Evolutionary conservation across 108 stramenopile species (phyloP), one percentile per base, ranked within the genome.

Genomic region (Nitzschia sp.): DNA sequence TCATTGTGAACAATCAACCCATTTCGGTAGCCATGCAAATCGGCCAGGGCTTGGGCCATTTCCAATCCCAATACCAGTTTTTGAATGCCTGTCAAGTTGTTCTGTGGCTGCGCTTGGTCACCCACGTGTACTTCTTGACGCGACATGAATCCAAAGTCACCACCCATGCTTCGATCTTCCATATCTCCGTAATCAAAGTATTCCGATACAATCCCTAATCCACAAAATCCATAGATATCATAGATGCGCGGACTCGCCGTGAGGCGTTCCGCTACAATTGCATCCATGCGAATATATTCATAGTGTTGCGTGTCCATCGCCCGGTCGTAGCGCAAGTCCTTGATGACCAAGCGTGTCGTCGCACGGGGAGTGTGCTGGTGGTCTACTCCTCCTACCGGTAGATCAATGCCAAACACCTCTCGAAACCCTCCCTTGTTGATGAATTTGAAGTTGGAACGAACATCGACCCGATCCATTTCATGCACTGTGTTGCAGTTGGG

Each of bases 141-240:
- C 15, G 12, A 20, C 65, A 65, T 53, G 37, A 55, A 39, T 9
- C 29, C 57, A 59, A 65, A 25, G 8, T 69, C 75, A n/a, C 41
- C 42, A 17, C 58, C 69, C 19, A 65, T 15, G 26, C 53, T 56
- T 22, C 53, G 14, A 14, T 21, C 46, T 63, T 76, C 75, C 14
- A 76, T 26, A 41, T 70, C 61, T 5, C 69, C 75, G 25, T 76
- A 62, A 20, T 3, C 17, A 26, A 76, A 65, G 63, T 39, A 76
- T 44, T 76, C 75, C 14, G 63, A 58, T 21, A 76, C 41, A 20
- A 76, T 69, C n/a, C 68, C 75, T 43, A 76, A 5, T n/a, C 75
- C 88, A 76, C 92, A 94, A 48, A 81, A 71, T 11, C 88, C 86
- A 65, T 85, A 94, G 48, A 94, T 87, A 50, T 91, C 73, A 25